A percentile compares a stretch with the other conserved stretches of the same genome.
Evolutionary conservation across 1,284 basidiomycete species (phyloP).

Genomic region (Cryptococcus floricola): DNA sequence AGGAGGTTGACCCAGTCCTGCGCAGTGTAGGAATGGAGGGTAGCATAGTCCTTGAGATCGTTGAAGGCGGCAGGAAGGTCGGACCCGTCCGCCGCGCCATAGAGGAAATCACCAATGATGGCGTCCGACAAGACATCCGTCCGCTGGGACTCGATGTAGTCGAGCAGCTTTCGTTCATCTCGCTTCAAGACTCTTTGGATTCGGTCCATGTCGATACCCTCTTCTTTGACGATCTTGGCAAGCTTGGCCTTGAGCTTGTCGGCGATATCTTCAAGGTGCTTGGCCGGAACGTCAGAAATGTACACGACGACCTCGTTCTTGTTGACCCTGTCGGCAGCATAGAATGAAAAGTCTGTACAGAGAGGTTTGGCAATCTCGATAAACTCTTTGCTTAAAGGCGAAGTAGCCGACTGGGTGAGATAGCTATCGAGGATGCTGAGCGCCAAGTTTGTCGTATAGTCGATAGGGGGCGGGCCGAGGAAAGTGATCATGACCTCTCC

Average conservation of each 20-base stretch:
- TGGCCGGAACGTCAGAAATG: constrained; percentile 77
- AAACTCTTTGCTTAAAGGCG: constrained; percentile 88
- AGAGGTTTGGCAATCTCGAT: constrained; percentile 87
- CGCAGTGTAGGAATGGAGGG: constrained; percentile 66
- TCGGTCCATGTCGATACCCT: constrained; percentile 86
- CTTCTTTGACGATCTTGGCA: constrained; percentile 60
- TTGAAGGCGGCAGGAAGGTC: constrained; percentile 72
- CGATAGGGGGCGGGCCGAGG: constrained; percentile 70
- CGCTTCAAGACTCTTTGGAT: constrained; percentile 84
- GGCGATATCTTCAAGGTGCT: constrained; percentile 70
- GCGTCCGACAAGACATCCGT: constrained; percentile 48
- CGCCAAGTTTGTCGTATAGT: constrained; percentile 75
- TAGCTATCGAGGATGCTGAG: constrained; percentile 83
- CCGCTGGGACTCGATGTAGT: constrained; percentile 44
- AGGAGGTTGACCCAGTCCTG: constrained; percentile 78
- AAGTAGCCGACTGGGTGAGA: constrained; percentile 80
- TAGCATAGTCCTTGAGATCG: constrained; percentile 69
- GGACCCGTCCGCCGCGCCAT: constrained; percentile 77
- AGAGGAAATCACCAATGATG: constrained; percentile 81
- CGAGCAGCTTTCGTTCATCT: constrained; percentile 69
- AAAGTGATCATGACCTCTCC: constrained; percentile 81
- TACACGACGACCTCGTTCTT: constrained; percentile 71
- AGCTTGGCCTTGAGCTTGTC: constrained; percentile 68
- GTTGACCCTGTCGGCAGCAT: constrained; percentile 71
- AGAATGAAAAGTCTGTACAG: constrained; percentile 82